phyloP scores from a whole-genome alignment of 257 asterid genomes.

The Jaltomata sinuosa region DNA sequence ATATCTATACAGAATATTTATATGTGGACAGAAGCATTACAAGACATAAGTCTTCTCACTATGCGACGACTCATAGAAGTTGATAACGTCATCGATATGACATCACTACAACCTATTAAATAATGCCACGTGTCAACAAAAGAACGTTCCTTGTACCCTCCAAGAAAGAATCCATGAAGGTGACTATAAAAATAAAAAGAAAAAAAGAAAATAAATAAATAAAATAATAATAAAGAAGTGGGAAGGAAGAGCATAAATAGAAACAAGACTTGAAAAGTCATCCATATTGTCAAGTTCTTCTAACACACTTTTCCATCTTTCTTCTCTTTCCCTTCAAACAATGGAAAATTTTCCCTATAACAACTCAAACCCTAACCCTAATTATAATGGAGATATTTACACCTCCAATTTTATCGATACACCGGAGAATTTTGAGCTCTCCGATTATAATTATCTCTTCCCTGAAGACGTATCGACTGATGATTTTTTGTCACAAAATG shows the following conservation, averaged over 20 bases:
- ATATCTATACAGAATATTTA: not conserved
- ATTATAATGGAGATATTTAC: not conserved
- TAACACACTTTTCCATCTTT: not conserved
- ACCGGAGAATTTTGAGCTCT: not conserved
- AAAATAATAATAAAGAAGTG: not conserved
- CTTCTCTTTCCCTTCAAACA: not conserved
- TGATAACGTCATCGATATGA: not conserved
- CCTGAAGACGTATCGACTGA: not conserved
- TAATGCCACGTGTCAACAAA: not conserved
- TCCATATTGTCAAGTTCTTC: no score
- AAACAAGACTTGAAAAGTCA: not conserved
- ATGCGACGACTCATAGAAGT: not conserved
- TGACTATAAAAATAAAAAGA: not conserved
- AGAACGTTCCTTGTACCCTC: slow-evolving; percentile 9
- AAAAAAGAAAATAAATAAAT: not conserved
- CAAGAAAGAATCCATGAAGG: slow-evolving; percentile 9
- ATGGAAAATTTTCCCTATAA: not conserved
- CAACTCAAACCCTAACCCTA: slow-evolving; percentile 15
- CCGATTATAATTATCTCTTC: slow-evolving; percentile 5
- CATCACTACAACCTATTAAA: not conserved
- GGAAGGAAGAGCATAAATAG: not conserved
- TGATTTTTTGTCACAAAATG: not conserved
- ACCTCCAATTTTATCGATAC: not conserved
- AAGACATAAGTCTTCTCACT: not conserved
- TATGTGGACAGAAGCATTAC: not conserved